A percentile compares a stretch with the other conserved stretches of the same genome.
phyloP scores from a whole-genome alignment of 2,329 filamentous ascomycete genomes.

The Neodidymelliopsis sp. region DNA sequence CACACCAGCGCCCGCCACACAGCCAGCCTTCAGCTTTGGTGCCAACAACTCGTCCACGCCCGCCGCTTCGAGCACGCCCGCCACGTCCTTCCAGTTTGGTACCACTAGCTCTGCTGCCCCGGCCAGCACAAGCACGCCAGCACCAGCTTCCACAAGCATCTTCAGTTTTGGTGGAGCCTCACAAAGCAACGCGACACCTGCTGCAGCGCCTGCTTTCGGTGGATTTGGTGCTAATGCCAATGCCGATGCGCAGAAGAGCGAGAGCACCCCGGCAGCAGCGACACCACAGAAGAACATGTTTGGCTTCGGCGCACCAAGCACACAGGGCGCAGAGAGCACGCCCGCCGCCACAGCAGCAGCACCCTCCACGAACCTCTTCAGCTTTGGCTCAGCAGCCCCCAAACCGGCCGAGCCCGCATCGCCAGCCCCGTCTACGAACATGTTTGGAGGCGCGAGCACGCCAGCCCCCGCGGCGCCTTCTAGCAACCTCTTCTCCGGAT shows the following conservation, averaged over 20 bases:
- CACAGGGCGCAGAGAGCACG: constrained; percentile 18
- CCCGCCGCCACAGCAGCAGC: constrained; percentile 17
- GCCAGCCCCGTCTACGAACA: constrained; percentile 20
- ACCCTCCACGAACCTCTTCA: constrained; percentile 23
- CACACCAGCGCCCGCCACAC: constrained; percentile 25
- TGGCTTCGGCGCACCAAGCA: constrained; percentile 20
- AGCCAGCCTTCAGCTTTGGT: constrained; percentile 14
- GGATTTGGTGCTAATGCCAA: constrained; percentile 24
- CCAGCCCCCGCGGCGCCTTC: constrained; percentile 18
- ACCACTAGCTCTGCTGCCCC: constrained; percentile 22
- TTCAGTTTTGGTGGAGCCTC: constrained; percentile 26
- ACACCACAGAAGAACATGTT: constrained; percentile 22
- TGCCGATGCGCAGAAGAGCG: constrained; percentile 19
- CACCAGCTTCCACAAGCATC: constrained; percentile 22
- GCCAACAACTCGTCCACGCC: constrained; percentile 18
- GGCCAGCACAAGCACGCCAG: constrained; percentile 21
- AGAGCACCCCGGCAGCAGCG: constrained; percentile 10
- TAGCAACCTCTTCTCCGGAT: constrained; percentile 25
- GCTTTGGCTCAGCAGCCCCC: constrained; percentile 21
- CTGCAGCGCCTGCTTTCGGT: constrained; percentile 21
- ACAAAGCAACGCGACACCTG: constrained; percentile 20
- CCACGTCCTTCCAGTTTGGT: constrained; percentile 25
- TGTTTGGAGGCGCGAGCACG: constrained; percentile 22
- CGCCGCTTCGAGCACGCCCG: constrained; percentile 16
- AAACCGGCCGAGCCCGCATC: constrained; percentile 21